Evolutionary conservation across 2,329 filamentous ascomycete genomes (phyloP).

Genomic region (Calonectria crousiana): DNA sequence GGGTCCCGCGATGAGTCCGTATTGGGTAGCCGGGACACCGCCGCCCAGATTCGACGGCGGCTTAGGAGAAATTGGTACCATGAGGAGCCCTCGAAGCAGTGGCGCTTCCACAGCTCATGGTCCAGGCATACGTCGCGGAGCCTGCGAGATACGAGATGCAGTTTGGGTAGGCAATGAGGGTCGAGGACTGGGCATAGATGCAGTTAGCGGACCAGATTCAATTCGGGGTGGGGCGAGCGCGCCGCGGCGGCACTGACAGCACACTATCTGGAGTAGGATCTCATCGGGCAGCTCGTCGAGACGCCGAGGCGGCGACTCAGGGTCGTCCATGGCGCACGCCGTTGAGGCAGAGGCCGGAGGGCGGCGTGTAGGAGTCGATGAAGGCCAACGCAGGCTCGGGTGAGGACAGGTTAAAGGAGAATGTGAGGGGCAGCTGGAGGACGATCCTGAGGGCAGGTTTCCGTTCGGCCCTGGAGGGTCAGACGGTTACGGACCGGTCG

Average conservation of each 20-base stretch:
- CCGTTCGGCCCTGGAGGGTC: slow-evolving; percentile 11
- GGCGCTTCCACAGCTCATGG: slow-evolving; percentile 79
- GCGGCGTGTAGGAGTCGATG: slow-evolving; percentile 1
- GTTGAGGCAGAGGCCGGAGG: background rate
- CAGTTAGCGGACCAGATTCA: slow-evolving; percentile 36
- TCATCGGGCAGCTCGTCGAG: slow-evolving; percentile 71
- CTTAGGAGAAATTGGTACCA: slow-evolving; percentile 71
- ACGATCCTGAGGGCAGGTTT: slow-evolving; percentile 19
- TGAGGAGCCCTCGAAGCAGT: slow-evolving; percentile 78
- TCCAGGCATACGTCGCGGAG: slow-evolving; percentile 79
- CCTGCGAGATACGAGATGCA: slow-evolving; percentile 77
- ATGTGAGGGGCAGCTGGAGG: slow-evolving; percentile 12
- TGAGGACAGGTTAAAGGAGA: background rate
- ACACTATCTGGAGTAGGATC: slow-evolving; percentile 72
- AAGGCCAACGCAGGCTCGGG: background rate
- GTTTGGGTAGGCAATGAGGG: slow-evolving; percentile 63
- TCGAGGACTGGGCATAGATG: slow-evolving; percentile 48
- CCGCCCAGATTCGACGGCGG: slow-evolving; percentile 49
- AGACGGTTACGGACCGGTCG: slow-evolving; percentile 3
- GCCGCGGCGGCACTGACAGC: slow-evolving; percentile 60
- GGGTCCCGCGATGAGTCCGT: background rate
- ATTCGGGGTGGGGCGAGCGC: slow-evolving; percentile 21
- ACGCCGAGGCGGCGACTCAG: slow-evolving; percentile 32
- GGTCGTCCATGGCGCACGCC: slow-evolving; percentile 44
- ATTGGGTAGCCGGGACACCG: slow-evolving; percentile 38